Base-by-base conservation (phyloP, 78 protist genomes). In the Emiliania huxleyi region DNA sequence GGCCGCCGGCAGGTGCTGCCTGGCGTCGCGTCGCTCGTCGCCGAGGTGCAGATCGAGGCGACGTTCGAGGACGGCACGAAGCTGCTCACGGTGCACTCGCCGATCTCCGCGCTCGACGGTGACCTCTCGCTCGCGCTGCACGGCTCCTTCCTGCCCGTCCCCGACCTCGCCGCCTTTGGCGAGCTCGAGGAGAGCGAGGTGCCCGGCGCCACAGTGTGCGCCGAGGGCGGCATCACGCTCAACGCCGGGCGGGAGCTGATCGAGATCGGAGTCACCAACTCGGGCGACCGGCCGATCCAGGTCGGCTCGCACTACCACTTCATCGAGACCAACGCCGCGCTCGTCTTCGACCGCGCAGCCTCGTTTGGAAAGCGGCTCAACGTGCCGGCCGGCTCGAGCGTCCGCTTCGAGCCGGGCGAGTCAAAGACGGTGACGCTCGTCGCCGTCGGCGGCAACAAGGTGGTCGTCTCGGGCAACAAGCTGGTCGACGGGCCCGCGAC, bases 321-420 rank as follows among this genome's bases (percentile, higher is more conserved):
- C 44, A 4, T 83, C n/a, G 94, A 92, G 91, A 38, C 79, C 45
- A 92, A 92, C 91, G 5, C 48, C 25, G 38, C 83, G 35, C 94
- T 92, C 19, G 71, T 77, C 38, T 56, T 92, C 18, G 91, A 92
- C 85, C 90, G 92, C 22, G 93, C 43, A 25, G 42, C 42, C 6
- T 42, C 87, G 46, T 45, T n/a, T 33, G 93, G 93, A 46, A 6
- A 0, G 49, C 49, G 94, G 46, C 91, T 92, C n/a, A 84, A 79
- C 85, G 85, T 92, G 69, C 45, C 94, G 5, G 90, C 94, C 4
- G 94, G 94, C 49, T 79, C 94, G 33, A 43, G 62, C n/a, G 91
- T 92, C 15, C 90, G 94, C 38, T 92, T 92, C 48, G 94, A 92
- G 94, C 94, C 94, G 8, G 94, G 94, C 49, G 94, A 92, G 44